These are phyloP conservation scores for Oxyria digyna DNA, from an alignment of 148 eudicot genomes.

Conservation along the genomic window DNA sequence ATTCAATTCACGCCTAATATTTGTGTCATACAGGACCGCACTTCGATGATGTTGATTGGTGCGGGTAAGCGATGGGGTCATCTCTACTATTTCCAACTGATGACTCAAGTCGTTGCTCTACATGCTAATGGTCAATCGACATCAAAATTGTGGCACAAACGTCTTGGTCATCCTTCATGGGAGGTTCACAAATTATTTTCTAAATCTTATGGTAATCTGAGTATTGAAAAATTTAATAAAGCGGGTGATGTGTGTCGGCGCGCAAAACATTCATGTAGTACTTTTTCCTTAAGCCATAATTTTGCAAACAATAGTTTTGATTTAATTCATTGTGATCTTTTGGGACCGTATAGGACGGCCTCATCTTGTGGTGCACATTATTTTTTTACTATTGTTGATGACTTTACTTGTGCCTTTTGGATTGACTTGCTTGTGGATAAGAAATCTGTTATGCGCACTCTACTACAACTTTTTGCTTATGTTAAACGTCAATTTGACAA, in stretches of 20 bases:
- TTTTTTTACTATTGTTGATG: not conserved
- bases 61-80: too few species aligned
- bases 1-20: too few species aligned
- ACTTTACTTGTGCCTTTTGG: not conserved
- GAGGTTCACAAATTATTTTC: too few species aligned
- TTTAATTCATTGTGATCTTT: not conserved
- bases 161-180: not conserved
- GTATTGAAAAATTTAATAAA: not conserved
- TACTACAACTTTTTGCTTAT: not conserved
- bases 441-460: not conserved
- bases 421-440: not conserved
- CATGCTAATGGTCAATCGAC: not conserved
- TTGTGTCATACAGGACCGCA: too few species aligned
- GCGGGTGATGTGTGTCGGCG: not conserved
- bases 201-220: not conserved
- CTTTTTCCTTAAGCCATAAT: too few species aligned
- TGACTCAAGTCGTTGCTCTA: not conserved
- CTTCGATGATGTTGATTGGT: too few species aligned
- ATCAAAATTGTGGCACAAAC: not conserved
- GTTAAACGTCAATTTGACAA: not conserved
- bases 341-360: not conserved
- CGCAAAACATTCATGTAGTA: not conserved
- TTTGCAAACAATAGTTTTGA: not conserved
- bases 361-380: not conserved
- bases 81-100: too few species aligned